Evolutionary conservation across 345 rosid genomes (phyloP).

Genomic region (Aurinia saxatilis): DNA sequence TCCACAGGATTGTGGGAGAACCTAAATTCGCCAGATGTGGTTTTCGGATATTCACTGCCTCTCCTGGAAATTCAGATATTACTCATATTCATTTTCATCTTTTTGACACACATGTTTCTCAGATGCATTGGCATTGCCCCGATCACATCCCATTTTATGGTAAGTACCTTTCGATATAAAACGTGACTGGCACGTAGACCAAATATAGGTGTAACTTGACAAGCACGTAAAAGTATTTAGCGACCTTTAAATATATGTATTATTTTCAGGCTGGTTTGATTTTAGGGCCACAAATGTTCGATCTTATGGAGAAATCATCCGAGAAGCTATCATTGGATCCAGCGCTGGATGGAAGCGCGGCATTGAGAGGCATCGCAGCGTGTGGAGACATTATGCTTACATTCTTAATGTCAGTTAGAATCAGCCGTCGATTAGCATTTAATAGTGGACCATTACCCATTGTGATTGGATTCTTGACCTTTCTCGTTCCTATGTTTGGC

Average conservation of each 20-base stretch:
- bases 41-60: conserved; percentile 14
- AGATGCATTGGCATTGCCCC: neutral
- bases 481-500: neutral
- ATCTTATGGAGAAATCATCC: conserved; percentile 9
- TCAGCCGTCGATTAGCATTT: conserved; percentile 20
- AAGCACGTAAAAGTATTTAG: neutral
- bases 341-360: neutral
- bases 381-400: conserved; percentile 31
- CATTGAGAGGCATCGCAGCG: conserved; percentile 15
- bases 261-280: conserved; percentile 23
- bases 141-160: neutral
- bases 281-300: conserved; percentile 7
- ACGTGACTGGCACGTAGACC: neutral
- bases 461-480: conserved; percentile 10
- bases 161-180: neutral
- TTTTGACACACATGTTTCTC: neutral
- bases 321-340: conserved; percentile 3
- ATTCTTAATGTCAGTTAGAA: conserved; percentile 40
- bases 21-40: neutral
- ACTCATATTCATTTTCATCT: neutral
- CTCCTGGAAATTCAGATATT: conserved; percentile 18
- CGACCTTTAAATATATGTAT: neutral
- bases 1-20: conserved; percentile 16
- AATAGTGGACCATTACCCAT: conserved; percentile 13
- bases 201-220: neutral